Conservation (phyloP, 2,329 filamentous ascomycete species). For the Fusarium fujikuroi region DNA sequence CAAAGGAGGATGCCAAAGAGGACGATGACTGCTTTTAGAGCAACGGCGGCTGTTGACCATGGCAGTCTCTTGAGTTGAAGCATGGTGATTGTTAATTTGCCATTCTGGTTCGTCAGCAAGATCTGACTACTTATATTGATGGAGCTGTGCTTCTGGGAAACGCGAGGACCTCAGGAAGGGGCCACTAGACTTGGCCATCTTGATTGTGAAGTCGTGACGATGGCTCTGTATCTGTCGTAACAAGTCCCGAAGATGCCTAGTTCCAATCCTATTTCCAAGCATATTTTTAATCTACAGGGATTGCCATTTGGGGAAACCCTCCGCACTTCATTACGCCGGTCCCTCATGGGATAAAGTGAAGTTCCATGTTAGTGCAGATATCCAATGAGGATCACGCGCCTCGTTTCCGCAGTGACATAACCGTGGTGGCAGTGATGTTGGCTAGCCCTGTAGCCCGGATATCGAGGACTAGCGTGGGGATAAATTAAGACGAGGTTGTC, state of each 20-base stretch:
- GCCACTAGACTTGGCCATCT: background rate
- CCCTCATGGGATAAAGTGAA: background rate
- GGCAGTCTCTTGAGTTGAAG: background rate
- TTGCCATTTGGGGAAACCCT: background rate
- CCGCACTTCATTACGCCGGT: background rate
- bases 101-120: background rate
- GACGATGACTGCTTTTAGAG: background rate
- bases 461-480: background rate
- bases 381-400: too few species aligned
- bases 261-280: background rate
- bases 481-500: background rate
- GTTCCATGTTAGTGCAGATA: background rate
- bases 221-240: background rate
- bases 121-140: background rate
- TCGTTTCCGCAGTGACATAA: background rate
- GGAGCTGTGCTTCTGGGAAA: too few species aligned
- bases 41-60: background rate
- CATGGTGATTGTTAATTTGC: background rate
- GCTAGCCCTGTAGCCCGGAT: background rate
- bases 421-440: background rate
- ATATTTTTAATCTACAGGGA: background rate
- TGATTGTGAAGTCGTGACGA: background rate
- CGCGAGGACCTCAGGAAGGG: rapidly evolving
- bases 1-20: background rate
- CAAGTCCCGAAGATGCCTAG: background rate